phyloP scores from a whole-genome alignment of 139 green algal species.

The Chlorella sp. region DNA sequence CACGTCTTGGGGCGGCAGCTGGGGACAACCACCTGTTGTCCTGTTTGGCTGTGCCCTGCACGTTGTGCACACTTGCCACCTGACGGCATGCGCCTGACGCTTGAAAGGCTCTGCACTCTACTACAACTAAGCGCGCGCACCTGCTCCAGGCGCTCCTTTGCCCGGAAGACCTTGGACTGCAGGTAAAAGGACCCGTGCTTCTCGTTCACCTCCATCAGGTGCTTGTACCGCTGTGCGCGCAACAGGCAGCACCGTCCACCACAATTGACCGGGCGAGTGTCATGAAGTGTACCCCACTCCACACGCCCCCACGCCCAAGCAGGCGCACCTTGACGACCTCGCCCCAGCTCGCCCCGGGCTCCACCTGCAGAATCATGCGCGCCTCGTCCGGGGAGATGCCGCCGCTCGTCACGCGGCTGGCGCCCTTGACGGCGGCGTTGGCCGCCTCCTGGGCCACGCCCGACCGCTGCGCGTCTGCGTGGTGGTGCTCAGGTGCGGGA shows the following conservation, averaged over 20 bases:
- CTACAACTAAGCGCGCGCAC: slow-evolving; percentile 3
- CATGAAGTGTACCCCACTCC: too few relatives aligned
- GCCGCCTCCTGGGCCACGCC: slow-evolving; percentile 65
- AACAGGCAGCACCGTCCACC: background rate
- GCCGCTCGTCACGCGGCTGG: too few relatives aligned
- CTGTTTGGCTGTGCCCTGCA: slow-evolving; percentile 4
- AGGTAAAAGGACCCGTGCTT: slow-evolving; percentile 87
- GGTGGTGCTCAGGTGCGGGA: too few relatives aligned
- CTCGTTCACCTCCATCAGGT: slow-evolving; percentile 81
- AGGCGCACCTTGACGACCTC: slow-evolving; percentile 83
- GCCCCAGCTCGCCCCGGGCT: slow-evolving; percentile 47
- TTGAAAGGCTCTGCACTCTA: background rate
- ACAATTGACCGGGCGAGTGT: too few relatives aligned
- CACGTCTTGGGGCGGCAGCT: background rate
- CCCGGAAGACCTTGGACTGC: slow-evolving; percentile 77
- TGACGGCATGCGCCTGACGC: background rate
- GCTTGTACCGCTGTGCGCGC: slow-evolving; percentile 57
- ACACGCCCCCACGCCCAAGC: too few relatives aligned
- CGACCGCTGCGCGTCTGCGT: slow-evolving; percentile 66
- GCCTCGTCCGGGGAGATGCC: slow-evolving; percentile 72
- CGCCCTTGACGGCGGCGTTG: slow-evolving; percentile 15
- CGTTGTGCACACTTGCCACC: background rate
- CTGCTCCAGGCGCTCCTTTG: slow-evolving; percentile 39
- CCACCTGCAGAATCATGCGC: slow-evolving; percentile 66
- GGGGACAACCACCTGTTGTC: slow-evolving; percentile 6